phyloP scores from a whole-genome alignment of 495 filamentous ascomycete species.

The Copromyces sp. region DNA sequence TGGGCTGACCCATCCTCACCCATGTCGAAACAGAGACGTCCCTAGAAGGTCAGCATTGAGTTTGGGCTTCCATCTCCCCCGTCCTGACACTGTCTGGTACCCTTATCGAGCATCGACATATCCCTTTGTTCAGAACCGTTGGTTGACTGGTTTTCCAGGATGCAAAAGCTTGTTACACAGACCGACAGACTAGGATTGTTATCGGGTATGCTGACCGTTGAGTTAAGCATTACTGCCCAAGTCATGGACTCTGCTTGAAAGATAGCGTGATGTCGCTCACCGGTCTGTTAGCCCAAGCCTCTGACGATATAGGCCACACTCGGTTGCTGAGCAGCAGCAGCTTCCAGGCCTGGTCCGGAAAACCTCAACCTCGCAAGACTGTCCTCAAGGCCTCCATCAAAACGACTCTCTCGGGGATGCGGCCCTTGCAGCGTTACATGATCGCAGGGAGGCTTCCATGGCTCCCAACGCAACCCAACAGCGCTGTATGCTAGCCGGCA shows the following conservation, averaged over 20 bases:
- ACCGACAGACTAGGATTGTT: background rate
- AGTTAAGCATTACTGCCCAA: background rate
- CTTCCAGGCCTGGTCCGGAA: background rate
- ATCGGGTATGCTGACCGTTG: background rate
- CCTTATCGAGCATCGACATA: background rate
- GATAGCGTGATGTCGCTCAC: background rate
- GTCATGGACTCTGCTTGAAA: background rate
- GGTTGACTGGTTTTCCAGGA: background rate
- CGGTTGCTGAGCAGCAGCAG: background rate
- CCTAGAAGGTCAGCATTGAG: background rate
- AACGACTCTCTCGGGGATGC: background rate
- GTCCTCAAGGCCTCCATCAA: background rate
- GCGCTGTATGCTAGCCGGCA: conserved; percentile 18
- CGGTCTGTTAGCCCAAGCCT: background rate
- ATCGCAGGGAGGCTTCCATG: conserved; percentile 16
- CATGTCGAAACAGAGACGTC: background rate
- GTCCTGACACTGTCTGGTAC: background rate
- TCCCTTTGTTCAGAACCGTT: background rate
- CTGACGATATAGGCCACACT: background rate
- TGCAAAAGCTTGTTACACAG: background rate
- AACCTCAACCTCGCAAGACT: conserved; percentile 3
- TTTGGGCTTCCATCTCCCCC: background rate
- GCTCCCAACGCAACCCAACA: conserved; percentile 11
- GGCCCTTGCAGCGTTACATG: conserved; percentile 22
- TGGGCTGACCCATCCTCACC: background rate